Evolutionary conservation across 345 rosid genomes (phyloP), one percentile per base, ranked within the genome.

Genomic region (Boechera divaricarpa): DNA sequence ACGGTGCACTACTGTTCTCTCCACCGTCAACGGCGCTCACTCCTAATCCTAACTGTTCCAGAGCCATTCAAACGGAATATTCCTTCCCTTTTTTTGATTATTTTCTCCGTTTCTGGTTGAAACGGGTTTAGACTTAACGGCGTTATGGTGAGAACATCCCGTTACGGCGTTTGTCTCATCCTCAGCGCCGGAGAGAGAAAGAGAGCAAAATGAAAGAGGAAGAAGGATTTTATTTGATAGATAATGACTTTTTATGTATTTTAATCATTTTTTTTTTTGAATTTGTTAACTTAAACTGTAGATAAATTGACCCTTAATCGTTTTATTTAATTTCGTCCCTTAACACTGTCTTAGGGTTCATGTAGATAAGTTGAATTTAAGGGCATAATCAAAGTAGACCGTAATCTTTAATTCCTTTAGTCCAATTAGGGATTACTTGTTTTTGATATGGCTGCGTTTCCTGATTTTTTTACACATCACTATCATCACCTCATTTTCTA

Each of bases 21-120:
- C 69, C 86, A 69, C 81, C 79, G 86, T 82, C 86, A 67, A 77
- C 82, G 76, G 82, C 76, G 72, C 60, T 75, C 29, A 79, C 79
- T 48, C 71, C 80, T 63, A 81, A 71, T 63, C 83, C 84, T 10
- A 83, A 67, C 81, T 86, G 87, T 83, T 84, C 89, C 62, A 79
- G 63, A 67, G 86, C 88, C 94, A 89, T 87, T n/a, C 45, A 69
- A 33, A 49, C 29, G 78, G 57, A 35, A 67, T 66, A 33, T 74
- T 45, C 39, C 52, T 18, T 13, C 2, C 33, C 10, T 15, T 10
- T 2, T 2, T 62, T 72, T 49, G 15, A 3, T 16, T 13, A 39
- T 24, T 18, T 48, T 41, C 39, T 39, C 42, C 42, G 42, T 39
- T 39, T 38, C 11, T 36, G 39, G 31, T 48, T 67, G 35, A 52